Conservation (phyloP, 2,329 filamentous ascomycete genomes). For the Colletotrichum limetticola region DNA sequence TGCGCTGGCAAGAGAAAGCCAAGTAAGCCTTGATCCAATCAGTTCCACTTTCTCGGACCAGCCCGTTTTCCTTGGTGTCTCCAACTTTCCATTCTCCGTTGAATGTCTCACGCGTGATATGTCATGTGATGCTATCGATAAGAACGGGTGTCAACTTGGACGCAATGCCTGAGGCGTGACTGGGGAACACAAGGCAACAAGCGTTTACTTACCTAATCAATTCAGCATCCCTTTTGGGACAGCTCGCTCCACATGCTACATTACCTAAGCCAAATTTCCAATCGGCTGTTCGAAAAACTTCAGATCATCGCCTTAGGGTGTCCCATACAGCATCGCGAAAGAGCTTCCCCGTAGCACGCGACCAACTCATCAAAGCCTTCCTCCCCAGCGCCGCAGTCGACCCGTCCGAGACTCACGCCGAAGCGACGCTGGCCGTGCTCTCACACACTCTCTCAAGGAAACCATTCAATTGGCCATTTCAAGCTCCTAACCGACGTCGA, state of each 20-base stretch:
- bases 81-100: not conserved
- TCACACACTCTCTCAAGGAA: not conserved
- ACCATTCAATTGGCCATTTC: conserved; percentile 5
- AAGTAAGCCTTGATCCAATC: conserved; percentile 13
- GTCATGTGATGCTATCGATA: not conserved
- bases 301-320: conserved; percentile 21
- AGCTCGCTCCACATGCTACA: conserved; percentile 4
- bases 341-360: conserved; percentile 7
- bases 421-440: conserved; percentile 32
- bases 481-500: not conserved
- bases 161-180: not conserved
- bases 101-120: not conserved
- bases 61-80: not conserved
- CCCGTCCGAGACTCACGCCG: not conserved
- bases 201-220: conserved; percentile 3
- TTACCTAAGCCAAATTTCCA: conserved; percentile 31
- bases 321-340: not conserved
- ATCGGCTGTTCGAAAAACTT: conserved; percentile 29
- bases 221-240: conserved; percentile 1
- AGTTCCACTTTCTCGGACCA: conserved; percentile 14
- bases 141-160: fast-evolving
- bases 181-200: not conserved
- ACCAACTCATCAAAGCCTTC: not conserved
- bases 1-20: not conserved
- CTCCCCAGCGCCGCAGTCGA: not conserved